Base-by-base conservation (phyloP, 768 basidiomycete genomes). In the Suillus weaverae region DNA sequence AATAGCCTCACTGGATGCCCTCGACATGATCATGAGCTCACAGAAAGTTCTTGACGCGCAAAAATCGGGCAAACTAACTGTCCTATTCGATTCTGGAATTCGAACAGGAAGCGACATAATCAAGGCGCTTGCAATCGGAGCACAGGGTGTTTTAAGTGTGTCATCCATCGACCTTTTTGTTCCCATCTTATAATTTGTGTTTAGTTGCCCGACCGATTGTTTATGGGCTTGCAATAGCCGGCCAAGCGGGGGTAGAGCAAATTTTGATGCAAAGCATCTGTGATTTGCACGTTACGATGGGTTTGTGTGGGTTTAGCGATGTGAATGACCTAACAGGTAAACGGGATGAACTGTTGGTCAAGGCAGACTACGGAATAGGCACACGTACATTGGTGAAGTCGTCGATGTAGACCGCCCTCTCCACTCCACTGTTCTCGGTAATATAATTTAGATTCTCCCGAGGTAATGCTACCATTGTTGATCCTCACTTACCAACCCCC, bases 31-130 rank as follows among this genome's bases (percentile, higher is more conserved):
- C 69, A 86, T 84, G 77, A 80, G 83, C 57, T 92, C 90, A 0
- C 74, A 81, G 26, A 84, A 83, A 62, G 78, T 92, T 64, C 79
- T 77, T 59, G 79, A 76, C 5, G 89, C 89, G 0, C 89, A 91
- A 70, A 72, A 72, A 6, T 73, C 80, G 16, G 89, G 89, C 1
- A 84, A 84, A 63, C 74, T 93, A 44, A 87, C 89, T 0, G 76
- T 95, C 41, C 76, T 95, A 4, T 92, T 90, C 69, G 89, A 90
- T 71, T 84, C 78, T 51, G 86, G 87, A 5, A 82, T 88, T 51
- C 78, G 86, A 46, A 80, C 80, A 4, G 87, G 83, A 7, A 78
- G 82, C 32, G 86, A 88, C 60, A 73, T 87, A 32, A 76, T 84
- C 62, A 82, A 84, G 67, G 86, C 87, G 1, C 74, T 87, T 18